Percentiles rank a stretch among this genome's conserved stretches.
phyloP scores from a whole-genome alignment of 345 rosid genomes.

The Pugionium dolabratum region DNA sequence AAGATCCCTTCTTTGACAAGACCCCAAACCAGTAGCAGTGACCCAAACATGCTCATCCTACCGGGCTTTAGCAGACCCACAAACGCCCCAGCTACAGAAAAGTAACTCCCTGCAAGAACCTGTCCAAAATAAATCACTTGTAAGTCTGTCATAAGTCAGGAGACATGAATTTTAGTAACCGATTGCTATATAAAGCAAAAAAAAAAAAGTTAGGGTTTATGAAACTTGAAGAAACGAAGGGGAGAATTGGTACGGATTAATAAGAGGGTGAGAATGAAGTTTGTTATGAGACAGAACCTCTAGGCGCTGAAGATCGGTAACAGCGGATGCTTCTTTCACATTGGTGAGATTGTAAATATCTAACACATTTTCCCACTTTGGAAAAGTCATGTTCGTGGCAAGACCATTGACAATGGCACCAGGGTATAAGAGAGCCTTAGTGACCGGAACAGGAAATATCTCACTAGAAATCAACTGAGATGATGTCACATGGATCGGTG shows the following conservation, averaged over 20 bases:
- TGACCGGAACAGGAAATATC: conserved; percentile 74
- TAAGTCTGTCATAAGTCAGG: neutral
- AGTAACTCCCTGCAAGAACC: conserved; percentile 97
- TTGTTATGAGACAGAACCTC: conserved; percentile 52
- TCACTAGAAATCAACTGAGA: conserved; percentile 95
- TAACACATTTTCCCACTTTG: conserved; percentile 72
- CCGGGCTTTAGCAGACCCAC: conserved; percentile 81
- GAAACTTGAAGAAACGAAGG: neutral
- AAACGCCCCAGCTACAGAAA: conserved; percentile 83
- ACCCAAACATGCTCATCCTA: conserved; percentile 96
- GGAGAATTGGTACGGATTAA: neutral
- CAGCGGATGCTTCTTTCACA: conserved; percentile 69
- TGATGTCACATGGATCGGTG: conserved; percentile 90
- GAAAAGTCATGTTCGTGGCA: conserved; percentile 56
- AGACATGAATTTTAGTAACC: neutral
- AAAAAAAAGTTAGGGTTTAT: neutral
- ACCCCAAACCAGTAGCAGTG: conserved; percentile 81
- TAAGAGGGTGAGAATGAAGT: conserved; percentile 13
- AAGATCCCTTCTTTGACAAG: conserved; percentile 89
- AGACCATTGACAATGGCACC: conserved; percentile 75
- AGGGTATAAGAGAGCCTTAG: conserved; percentile 81
- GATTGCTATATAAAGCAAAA: neutral
- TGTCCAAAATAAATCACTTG: conserved; percentile 35
- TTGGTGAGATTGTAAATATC: conserved; percentile 67
- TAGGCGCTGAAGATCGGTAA: conserved; percentile 82